Percentiles rank a stretch among this genome's conserved stretches.
Conservation (phyloP, 225 moss, liverwort and hornwort genomes). For the Antitrichia curtipendula region DNA sequence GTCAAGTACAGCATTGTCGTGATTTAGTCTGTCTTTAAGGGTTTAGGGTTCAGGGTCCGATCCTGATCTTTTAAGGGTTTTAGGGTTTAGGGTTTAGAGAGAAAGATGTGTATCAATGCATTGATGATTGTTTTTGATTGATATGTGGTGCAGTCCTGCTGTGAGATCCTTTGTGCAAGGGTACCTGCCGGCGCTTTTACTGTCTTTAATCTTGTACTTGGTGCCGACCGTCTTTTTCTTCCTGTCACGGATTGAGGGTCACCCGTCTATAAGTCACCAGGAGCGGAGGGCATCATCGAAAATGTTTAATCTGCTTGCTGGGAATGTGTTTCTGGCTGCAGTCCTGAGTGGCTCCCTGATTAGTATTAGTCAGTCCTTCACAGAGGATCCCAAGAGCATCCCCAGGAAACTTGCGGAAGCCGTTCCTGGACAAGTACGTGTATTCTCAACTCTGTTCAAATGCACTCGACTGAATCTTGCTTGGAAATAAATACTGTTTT, state of each 20-base stretch:
- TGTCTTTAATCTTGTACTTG: slow-evolving; percentile 42
- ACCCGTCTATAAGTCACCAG: slow-evolving; percentile 55
- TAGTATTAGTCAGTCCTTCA: slow-evolving; percentile 15
- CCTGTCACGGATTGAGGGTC: slow-evolving; percentile 60
- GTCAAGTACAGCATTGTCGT: neutral
- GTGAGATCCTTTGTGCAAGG: slow-evolving; percentile 49
- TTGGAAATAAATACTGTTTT: neutral
- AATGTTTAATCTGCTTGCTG: slow-evolving; percentile 64
- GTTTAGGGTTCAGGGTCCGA: neutral
- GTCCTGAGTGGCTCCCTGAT: slow-evolving; percentile 39
- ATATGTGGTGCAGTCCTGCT: slow-evolving; percentile 26
- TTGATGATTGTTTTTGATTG: neutral
- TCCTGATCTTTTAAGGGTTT: neutral
- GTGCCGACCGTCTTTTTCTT: slow-evolving; percentile 45
- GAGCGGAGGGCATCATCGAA: slow-evolving; percentile 51
- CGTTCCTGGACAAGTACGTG: slow-evolving; percentile 19
- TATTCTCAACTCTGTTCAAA: neutral
- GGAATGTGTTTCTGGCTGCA: slow-evolving; percentile 75
- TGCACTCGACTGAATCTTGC: neutral
- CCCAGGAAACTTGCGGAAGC: slow-evolving; percentile 25
- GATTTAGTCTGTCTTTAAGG: neutral
- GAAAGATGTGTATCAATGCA: neutral
- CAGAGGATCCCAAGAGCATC: slow-evolving; percentile 27
- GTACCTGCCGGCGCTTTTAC: slow-evolving; percentile 64
- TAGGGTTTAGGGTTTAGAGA: neutral